Conservation (phyloP, 805 yeast species). For the Candida vaughaniae region DNA sequence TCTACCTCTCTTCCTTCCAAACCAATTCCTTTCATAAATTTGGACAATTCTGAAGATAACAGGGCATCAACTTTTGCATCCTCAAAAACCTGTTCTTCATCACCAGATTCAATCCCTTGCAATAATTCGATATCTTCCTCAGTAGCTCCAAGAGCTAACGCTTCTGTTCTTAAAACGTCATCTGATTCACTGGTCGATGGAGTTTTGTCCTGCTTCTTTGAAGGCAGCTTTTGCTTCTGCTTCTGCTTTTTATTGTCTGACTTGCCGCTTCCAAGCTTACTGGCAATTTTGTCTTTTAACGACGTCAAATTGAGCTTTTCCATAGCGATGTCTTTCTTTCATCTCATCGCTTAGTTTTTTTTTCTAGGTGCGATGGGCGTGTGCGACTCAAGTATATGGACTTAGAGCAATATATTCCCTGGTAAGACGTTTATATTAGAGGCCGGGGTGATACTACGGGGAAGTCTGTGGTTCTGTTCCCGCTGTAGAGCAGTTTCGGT, state of each 20-base stretch:
- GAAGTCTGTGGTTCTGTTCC: too few relatives aligned
- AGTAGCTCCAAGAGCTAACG: slow-evolving; percentile 79
- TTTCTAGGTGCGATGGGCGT: neutral
- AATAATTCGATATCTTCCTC: slow-evolving; percentile 75
- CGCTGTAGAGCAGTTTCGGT: too few relatives aligned
- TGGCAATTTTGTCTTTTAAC: slow-evolving; percentile 62
- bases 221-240: neutral
- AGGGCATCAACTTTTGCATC: slow-evolving; percentile 36
- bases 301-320: slow-evolving; percentile 52
- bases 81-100: slow-evolving; percentile 51
- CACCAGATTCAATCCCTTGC: slow-evolving; percentile 52
- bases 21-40: slow-evolving; percentile 69
- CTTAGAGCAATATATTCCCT: too few relatives aligned
- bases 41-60: slow-evolving; percentile 54
- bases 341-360: slow-evolving; percentile 9
- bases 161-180: slow-evolving; percentile 63
- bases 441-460: too few relatives aligned
- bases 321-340: slow-evolving; percentile 27
- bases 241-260: slow-evolving; percentile 1
- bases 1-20: slow-evolving; percentile 42
- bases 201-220: slow-evolving; percentile 13
- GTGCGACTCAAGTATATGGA: too few relatives aligned
- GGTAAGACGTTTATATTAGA: too few relatives aligned
- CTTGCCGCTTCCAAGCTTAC: slow-evolving; percentile 37
- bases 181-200: slow-evolving; percentile 7